A percentile compares a stretch with the other conserved stretches of the same genome.
Evolutionary conservation across 2,329 filamentous ascomycete species (phyloP).

Genomic region (Herpotrichia juniperi): DNA sequence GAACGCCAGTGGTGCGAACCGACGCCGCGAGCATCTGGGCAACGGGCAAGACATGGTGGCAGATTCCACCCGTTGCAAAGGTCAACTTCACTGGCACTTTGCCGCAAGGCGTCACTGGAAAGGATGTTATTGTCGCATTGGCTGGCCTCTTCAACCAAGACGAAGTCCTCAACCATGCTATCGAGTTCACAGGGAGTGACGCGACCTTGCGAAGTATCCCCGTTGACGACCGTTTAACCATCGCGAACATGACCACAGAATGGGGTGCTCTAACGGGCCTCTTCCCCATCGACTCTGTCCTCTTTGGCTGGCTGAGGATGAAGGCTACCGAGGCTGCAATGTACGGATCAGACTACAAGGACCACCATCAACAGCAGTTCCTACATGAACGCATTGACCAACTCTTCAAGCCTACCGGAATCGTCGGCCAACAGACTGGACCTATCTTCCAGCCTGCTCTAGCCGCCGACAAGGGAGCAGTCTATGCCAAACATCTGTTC

Average conservation of each 20-base stretch:
- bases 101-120: conserved; percentile 82
- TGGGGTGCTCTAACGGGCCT: conserved; percentile 76
- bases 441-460: conserved; percentile 62
- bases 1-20: conserved; percentile 83
- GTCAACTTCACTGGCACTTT: conserved; percentile 78
- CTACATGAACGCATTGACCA: conserved; percentile 76
- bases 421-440: conserved; percentile 40
- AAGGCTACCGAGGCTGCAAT: conserved; percentile 78
- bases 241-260: conserved; percentile 82
- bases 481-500: conserved; percentile 83
- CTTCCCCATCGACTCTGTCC: conserved; percentile 79
- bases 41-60: conserved; percentile 84
- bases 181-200: conserved; percentile 85
- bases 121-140: conserved; percentile 91
- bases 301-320: conserved; percentile 74
- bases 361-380: conserved; percentile 64
- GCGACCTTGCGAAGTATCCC: conserved; percentile 76
- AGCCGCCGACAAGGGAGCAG: conserved; percentile 74
- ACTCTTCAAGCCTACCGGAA: conserved; percentile 59
- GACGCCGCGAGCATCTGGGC: conserved; percentile 88
- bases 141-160: conserved; percentile 85
- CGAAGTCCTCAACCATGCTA: conserved; percentile 87
- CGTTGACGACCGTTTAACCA: conserved; percentile 75
- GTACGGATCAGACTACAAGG: conserved; percentile 55
- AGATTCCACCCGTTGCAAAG: conserved; percentile 82